Percentiles rank a stretch among this genome's conserved stretches.
Evolutionary conservation across 345 rosid genomes (phyloP).

Genomic region (Erucastrum elatum): DNA sequence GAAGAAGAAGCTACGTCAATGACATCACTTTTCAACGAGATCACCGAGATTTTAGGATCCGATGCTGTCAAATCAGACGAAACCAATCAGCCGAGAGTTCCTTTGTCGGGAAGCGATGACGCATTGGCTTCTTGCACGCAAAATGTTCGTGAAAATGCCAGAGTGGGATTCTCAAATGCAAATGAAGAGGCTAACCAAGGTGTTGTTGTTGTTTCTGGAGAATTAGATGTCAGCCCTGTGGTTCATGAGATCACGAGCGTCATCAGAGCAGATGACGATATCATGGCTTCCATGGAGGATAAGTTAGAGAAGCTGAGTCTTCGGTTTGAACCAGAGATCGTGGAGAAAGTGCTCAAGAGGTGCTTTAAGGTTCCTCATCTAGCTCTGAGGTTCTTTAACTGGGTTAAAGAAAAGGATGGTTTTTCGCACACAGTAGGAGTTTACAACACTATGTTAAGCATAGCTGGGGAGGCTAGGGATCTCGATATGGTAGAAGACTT

Average conservation of each 20-base stretch:
- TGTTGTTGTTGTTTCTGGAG: neutral
- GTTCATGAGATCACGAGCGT: slow-evolving; percentile 59
- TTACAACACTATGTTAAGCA: slow-evolving; percentile 62
- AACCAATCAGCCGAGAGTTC: slow-evolving; percentile 37
- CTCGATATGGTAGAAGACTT: slow-evolving; percentile 50
- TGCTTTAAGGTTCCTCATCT: slow-evolving; percentile 78
- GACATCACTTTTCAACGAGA: slow-evolving; percentile 59
- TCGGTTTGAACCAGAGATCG: slow-evolving; percentile 53
- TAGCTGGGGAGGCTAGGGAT: slow-evolving; percentile 64
- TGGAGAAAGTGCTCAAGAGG: slow-evolving; percentile 74
- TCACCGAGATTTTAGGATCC: slow-evolving; percentile 56
- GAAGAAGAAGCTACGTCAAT: slow-evolving; percentile 39
- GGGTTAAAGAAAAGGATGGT: slow-evolving; percentile 61
- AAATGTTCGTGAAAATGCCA: slow-evolving; percentile 58
- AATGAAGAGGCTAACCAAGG: slow-evolving; percentile 14
- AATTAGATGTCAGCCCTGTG: slow-evolving; percentile 48
- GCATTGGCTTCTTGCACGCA: slow-evolving; percentile 32
- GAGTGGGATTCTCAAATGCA: slow-evolving; percentile 11
- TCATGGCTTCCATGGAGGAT: slow-evolving; percentile 56
- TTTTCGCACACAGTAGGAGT: slow-evolving; percentile 48
- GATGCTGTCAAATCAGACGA: slow-evolving; percentile 37
- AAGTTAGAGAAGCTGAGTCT: slow-evolving; percentile 49
- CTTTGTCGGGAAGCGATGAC: slow-evolving; percentile 21
- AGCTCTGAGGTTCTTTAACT: slow-evolving; percentile 67
- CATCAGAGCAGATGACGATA: slow-evolving; percentile 46